Evolutionary conservation across 2,329 filamentous ascomycete genomes (phyloP).

Genomic region (Colletotrichum sp.): DNA sequence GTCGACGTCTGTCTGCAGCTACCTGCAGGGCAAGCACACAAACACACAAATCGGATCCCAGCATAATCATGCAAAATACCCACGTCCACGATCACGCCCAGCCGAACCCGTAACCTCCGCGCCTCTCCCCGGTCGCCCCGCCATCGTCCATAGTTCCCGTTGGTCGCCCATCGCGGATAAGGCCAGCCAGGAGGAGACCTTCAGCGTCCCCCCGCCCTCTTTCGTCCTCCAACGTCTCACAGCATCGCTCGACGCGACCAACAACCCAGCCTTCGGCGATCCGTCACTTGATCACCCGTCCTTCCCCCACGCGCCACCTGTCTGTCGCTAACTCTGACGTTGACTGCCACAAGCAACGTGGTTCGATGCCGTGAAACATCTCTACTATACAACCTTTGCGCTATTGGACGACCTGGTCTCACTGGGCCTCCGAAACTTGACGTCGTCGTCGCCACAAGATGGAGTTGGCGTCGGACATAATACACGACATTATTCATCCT

Average conservation of each 20-base stretch:
- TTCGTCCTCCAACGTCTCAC: neutral
- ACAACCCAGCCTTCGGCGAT: neutral
- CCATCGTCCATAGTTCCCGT: neutral
- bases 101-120: neutral
- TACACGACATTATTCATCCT: slow-evolving; percentile 63
- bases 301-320: neutral
- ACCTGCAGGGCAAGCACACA: slow-evolving; percentile 9
- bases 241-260: neutral
- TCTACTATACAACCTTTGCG: neutral
- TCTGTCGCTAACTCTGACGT: neutral
- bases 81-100: neutral
- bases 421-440: slow-evolving; percentile 16
- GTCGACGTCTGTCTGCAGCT: slow-evolving; percentile 2
- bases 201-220: neutral
- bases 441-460: slow-evolving; percentile 36
- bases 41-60: slow-evolving; percentile 6
- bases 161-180: neutral
- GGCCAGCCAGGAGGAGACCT: neutral
- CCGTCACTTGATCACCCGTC: neutral
- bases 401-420: neutral
- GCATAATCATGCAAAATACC: slow-evolving; percentile 2
- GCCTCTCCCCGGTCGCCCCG: neutral
- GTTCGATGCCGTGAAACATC: slow-evolving; percentile 10
- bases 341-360: neutral
- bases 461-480: slow-evolving; percentile 58